phyloP scores from a whole-genome alignment of 768 basidiomycete species.

The Kwoniella botswanensis region DNA sequence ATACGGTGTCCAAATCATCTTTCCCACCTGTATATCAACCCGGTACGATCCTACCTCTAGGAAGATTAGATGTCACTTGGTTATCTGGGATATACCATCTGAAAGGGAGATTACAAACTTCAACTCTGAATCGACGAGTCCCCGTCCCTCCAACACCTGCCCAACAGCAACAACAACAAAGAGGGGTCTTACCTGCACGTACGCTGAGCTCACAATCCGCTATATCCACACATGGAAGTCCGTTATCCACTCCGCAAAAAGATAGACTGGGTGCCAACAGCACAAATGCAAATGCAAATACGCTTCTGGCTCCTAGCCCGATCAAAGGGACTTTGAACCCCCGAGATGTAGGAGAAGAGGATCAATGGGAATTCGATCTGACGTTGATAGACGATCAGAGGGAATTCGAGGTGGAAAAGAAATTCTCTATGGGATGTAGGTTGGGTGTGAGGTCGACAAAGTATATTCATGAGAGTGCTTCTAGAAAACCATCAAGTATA shows the following conservation, averaged over 20 bases:
- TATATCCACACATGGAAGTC: slow-evolving; percentile 1
- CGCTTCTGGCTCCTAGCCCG: slow-evolving; percentile 15
- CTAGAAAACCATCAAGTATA: background rate
- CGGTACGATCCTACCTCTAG: slow-evolving; percentile 76
- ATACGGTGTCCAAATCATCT: background rate
- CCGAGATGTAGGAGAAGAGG: slow-evolving; percentile 4
- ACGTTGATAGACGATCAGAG: slow-evolving; percentile 19
- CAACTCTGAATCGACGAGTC: slow-evolving; percentile 82
- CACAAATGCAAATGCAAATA: background rate
- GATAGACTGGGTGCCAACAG: background rate
- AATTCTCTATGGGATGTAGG: slow-evolving; percentile 28
- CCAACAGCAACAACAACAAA: background rate
- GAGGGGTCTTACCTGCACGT: slow-evolving; percentile 7
- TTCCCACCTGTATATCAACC: slow-evolving; percentile 63
- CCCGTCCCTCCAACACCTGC: slow-evolving; percentile 62
- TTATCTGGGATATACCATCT: slow-evolving; percentile 76
- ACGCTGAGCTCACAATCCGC: slow-evolving; percentile 23
- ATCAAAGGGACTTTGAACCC: slow-evolving; percentile 5
- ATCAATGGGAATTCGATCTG: slow-evolving; percentile 47
- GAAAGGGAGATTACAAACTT: slow-evolving; percentile 83
- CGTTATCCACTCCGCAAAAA: slow-evolving; percentile 1
- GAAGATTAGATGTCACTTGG: slow-evolving; percentile 89
- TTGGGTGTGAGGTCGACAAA: slow-evolving; percentile 26
- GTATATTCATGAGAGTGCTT: background rate
- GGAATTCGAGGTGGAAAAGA: slow-evolving; percentile 31